Percentiles rank a stretch among this genome's conserved stretches.
Evolutionary conservation across 371 early-diverging fungal genomes (phyloP).

Genomic region (Coemansia sp.): DNA sequence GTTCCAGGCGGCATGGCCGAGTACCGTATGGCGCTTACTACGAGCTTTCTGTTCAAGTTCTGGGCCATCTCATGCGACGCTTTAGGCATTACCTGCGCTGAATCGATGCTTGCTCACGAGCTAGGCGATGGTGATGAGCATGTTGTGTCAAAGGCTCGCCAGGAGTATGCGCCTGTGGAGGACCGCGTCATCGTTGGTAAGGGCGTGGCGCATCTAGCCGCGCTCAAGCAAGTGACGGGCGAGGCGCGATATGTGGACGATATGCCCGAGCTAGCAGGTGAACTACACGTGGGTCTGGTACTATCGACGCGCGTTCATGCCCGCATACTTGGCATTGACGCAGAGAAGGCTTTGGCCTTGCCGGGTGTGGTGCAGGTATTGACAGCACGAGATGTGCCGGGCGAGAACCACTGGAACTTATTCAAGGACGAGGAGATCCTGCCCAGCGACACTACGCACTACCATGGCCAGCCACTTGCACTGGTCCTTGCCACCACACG

Average conservation of each 20-base stretch:
- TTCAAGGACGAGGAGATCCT: slow-evolving; percentile 72
- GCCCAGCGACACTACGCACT: slow-evolving; percentile 62
- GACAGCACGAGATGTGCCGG: slow-evolving; percentile 65
- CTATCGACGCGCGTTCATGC: slow-evolving; percentile 65
- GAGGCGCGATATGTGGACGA: slow-evolving; percentile 78
- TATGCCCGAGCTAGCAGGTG: slow-evolving; percentile 63
- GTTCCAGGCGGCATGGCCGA: slow-evolving; percentile 79
- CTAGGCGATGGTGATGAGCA: slow-evolving; percentile 54
- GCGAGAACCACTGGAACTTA: slow-evolving; percentile 57
- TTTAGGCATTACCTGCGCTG: slow-evolving; percentile 26
- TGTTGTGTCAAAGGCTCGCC: slow-evolving; percentile 51
- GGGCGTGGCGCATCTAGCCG: slow-evolving; percentile 65
- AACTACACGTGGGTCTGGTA: slow-evolving; percentile 66
- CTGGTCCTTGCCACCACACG: slow-evolving; percentile 67
- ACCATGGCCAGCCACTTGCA: slow-evolving; percentile 70
- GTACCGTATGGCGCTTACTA: slow-evolving; percentile 66
- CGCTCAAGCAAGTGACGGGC: slow-evolving; percentile 80
- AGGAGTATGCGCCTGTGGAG: slow-evolving; percentile 44
- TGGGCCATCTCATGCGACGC: slow-evolving; percentile 55
- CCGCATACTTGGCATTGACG: slow-evolving; percentile 60
- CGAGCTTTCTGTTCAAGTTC: slow-evolving; percentile 71
- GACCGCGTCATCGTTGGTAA: slow-evolving; percentile 59
- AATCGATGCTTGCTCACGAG: slow-evolving; percentile 42
- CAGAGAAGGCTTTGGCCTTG: slow-evolving; percentile 57
- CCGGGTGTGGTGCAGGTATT: slow-evolving; percentile 67